Evolutionary conservation across 495 filamentous ascomycete genomes (phyloP).

Genomic region (Aspergillus leporis): DNA sequence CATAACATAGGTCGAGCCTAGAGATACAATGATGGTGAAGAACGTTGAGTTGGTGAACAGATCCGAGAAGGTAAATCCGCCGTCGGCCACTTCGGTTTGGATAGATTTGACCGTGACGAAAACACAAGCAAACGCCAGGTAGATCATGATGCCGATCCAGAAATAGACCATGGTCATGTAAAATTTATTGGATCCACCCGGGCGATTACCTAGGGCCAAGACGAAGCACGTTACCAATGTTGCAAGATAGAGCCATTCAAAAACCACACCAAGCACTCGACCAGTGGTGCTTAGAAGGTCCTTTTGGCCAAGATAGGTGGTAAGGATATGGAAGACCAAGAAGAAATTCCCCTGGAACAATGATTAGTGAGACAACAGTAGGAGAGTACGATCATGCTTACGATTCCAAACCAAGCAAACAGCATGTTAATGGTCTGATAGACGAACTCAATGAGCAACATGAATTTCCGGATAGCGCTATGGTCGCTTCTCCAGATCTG

Average conservation of each 20-base stretch:
- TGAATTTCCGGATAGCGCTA: slow-evolving; percentile 80
- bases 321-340: slow-evolving; percentile 96
- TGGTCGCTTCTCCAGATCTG: slow-evolving; percentile 93
- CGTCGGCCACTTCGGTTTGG: slow-evolving; percentile 56
- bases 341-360: slow-evolving; percentile 85
- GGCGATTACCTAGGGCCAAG: slow-evolving; percentile 89
- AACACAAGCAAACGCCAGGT: slow-evolving; percentile 90
- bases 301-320: slow-evolving; percentile 70
- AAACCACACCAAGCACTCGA: slow-evolving; percentile 79
- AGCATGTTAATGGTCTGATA: slow-evolving; percentile 96
- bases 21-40: slow-evolving; percentile 88
- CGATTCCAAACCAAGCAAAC: slow-evolving; percentile 98
- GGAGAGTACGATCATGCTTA: slow-evolving; percentile 28
- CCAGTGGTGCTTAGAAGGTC: slow-evolving; percentile 73
- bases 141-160: slow-evolving; percentile 94
- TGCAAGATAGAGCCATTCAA: slow-evolving; percentile 94
- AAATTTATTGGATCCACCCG: slow-evolving; percentile 87
- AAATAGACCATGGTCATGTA: slow-evolving; percentile 98
- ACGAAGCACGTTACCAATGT: slow-evolving; percentile 95
- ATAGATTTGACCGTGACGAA: slow-evolving; percentile 93
- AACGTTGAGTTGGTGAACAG: slow-evolving; percentile 87
- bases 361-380: slow-evolving; percentile 8
- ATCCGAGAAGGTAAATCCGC: slow-evolving; percentile 62
- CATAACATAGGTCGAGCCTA: slow-evolving; percentile 89
- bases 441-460: slow-evolving; percentile 87